These are phyloP conservation scores for Leptographium flavum DNA, from an alignment of 2,329 filamentous ascomycete genomes.

Conservation along the genomic window DNA sequence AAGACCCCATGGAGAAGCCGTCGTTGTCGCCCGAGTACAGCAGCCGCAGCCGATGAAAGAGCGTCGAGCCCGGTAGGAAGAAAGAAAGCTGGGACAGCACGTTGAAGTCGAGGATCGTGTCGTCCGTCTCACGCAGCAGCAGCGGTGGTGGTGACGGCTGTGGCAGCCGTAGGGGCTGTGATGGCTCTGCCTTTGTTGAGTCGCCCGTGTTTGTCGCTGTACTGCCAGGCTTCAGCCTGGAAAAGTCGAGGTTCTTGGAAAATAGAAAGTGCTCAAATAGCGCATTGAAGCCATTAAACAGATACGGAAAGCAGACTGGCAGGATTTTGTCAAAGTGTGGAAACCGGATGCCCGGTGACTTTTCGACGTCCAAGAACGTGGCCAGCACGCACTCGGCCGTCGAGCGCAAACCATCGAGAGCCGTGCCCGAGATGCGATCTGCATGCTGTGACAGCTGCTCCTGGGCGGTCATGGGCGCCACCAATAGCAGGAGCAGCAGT, in stretches of 20 bases:
- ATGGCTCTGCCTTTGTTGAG: not conserved
- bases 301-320: constrained; percentile 44
- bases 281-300: constrained; percentile 53
- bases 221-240: constrained; percentile 24
- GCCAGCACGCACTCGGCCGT: constrained; percentile 52
- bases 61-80: constrained; percentile 48
- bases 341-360: constrained; percentile 47
- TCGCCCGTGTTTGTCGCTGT: not conserved
- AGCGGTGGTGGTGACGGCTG: constrained; percentile 1
- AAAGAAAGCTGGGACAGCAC: constrained; percentile 57
- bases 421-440: constrained; percentile 36
- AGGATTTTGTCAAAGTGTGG: constrained; percentile 46
- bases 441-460: constrained; percentile 50
- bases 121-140: constrained; percentile 33
- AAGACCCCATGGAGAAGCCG: constrained; percentile 65
- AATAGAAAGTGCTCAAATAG: constrained; percentile 67
- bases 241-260: constrained; percentile 55
- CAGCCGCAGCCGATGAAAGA: constrained; percentile 52
- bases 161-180: not conserved
- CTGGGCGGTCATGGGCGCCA: constrained; percentile 49
- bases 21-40: constrained; percentile 57
- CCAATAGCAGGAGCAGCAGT: constrained; percentile 53
- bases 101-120: constrained; percentile 50
- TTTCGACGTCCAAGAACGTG: constrained; percentile 51
- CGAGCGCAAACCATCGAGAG: constrained; percentile 42